Base-by-base conservation (phyloP, 495 filamentous ascomycete species). In the Daldinia caldariorum region DNA sequence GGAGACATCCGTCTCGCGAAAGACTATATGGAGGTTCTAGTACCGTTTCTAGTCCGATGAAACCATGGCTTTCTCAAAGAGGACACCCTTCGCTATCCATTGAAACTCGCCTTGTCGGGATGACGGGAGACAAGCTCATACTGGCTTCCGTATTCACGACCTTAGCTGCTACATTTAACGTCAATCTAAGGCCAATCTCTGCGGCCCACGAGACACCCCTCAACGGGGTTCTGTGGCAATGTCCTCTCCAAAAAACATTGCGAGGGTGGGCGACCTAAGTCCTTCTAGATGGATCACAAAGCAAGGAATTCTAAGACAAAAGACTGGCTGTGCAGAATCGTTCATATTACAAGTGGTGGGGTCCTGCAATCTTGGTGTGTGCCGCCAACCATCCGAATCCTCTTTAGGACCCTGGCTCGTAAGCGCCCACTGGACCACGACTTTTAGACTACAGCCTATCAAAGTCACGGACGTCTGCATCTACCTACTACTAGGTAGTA, bases 371-470 rank as follows among this genome's bases (percentile, higher is more conserved):
- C 71, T 69, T 77, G 79, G 77, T 72, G 78, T 76, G 80, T 79
- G 81, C 78, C 81, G 78, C 81, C 77, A 79, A 76, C 80, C 79
- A 80, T 78, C 81, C 79, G 78, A 79, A 76, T 80, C 79, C 76
- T 76, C 70, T 75, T 72, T 62, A 72, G 66, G 61, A 77, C 80
- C 81, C 79, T 63, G 77, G 80, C 75, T 75, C 72, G 70, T 82
- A 85, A 83, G 83, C 83, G 83, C 83, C 83, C 79, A 83, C 79
- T 83, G 83, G 83, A 74, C 74, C 75, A 75, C 76, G 71, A 69
- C 75, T 71, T 72, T 71, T 67, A 70, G 63, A 60, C 67, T 76
- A 66, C 78, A 77, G 77, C 83, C 82, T 82, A 85, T 85, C 83
- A 84, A 71, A 65, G 70, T 68, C 49, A 37, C 65, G 65, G 56